phyloP scores from a whole-genome alignment of 257 asterid genomes.

The Primulina eburnea region DNA sequence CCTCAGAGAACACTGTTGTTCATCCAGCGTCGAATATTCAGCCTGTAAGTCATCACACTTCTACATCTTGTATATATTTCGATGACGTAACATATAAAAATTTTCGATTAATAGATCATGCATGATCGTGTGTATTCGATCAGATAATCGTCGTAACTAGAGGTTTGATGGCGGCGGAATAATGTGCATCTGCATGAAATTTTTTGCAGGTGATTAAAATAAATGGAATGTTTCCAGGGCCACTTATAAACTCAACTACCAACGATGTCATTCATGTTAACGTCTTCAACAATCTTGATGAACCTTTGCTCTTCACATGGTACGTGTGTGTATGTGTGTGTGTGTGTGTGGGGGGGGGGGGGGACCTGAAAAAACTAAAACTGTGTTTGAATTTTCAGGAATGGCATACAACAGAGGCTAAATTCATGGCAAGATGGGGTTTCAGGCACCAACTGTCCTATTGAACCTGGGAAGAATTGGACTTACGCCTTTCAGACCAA shows the following conservation, averaged over 20 bases:
- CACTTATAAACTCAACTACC: slow-evolving; percentile 55
- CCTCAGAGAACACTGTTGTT: slow-evolving; percentile 24
- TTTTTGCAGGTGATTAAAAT: slow-evolving; percentile 55
- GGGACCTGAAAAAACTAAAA: not conserved
- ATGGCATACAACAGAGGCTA: slow-evolving; percentile 66
- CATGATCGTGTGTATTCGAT: not conserved
- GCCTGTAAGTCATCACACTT: slow-evolving; percentile 23
- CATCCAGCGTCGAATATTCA: slow-evolving; percentile 22
- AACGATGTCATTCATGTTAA: slow-evolving; percentile 49
- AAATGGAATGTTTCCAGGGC: slow-evolving; percentile 69
- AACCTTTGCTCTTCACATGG: slow-evolving; percentile 63
- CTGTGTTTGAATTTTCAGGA: slow-evolving; percentile 32
- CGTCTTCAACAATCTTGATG: slow-evolving; percentile 56
- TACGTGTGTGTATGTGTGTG: slow-evolving; percentile 15
- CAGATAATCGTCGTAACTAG: too few species aligned
- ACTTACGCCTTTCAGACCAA: slow-evolving; percentile 51
- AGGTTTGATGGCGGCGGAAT: not conserved
- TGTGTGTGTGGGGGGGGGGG: not conserved
- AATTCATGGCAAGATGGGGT: slow-evolving; percentile 85
- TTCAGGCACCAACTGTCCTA: slow-evolving; percentile 65
- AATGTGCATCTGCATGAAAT: not conserved
- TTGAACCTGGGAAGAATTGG: slow-evolving; percentile 58
- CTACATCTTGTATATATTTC: not conserved
- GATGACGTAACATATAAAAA: not conserved
- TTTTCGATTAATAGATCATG: not conserved